Conservation (phyloP, 441 rosid genomes). For the Eutrema salsugineum region DNA sequence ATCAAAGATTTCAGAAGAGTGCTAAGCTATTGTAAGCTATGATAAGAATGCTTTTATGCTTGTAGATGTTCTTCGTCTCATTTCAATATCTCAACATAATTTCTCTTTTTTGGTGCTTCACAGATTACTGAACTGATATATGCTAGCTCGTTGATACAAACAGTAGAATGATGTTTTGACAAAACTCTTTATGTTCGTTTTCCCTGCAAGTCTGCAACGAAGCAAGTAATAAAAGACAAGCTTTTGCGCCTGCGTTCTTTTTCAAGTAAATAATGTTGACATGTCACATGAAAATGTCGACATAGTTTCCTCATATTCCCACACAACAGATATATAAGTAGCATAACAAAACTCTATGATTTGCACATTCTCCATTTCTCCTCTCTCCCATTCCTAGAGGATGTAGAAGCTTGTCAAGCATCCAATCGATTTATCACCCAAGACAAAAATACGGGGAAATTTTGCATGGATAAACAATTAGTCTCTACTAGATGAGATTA, state of each 20-base stretch:
- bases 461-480: no score
- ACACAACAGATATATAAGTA: not conserved
- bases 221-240: conserved; percentile 2
- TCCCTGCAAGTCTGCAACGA: not conserved
- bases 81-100: no score
- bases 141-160: no score
- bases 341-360: not conserved
- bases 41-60: no score
- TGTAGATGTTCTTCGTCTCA: no score
- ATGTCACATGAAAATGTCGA: conserved; percentile 29
- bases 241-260: not conserved
- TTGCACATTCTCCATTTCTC: not conserved
- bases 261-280: conserved; percentile 11
- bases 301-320: conserved; percentile 15
- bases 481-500: no score
- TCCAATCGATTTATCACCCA: not conserved
- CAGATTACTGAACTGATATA: no score
- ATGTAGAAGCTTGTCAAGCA: not conserved
- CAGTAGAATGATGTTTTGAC: no score
- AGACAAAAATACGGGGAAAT: not conserved
- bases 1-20: no score
- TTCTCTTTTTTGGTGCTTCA: no score
- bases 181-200: not conserved
- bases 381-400: not conserved
- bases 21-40: no score